Conservation (phyloP, 768 basidiomycete species). For the Pleurotus tuber-regium region DNA sequence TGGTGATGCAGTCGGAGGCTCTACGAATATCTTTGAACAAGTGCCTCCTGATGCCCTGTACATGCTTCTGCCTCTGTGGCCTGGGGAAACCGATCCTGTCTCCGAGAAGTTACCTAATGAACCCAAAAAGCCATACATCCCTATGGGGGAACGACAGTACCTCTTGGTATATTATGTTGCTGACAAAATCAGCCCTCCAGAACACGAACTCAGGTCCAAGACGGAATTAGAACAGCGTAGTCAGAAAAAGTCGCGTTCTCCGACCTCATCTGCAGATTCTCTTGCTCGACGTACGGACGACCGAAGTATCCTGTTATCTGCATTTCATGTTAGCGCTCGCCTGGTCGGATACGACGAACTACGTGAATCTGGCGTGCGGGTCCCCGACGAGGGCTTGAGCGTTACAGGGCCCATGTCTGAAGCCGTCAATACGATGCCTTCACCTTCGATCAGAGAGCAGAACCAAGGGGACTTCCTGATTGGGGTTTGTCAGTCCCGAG, state of each 20-base stretch:
- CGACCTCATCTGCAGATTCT: constrained; percentile 34
- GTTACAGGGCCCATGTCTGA: constrained; percentile 59
- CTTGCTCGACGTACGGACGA: constrained; percentile 30
- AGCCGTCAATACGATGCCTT: constrained; percentile 46
- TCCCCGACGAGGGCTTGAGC: constrained; percentile 69
- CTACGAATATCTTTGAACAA: constrained; percentile 50
- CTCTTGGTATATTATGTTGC: constrained; percentile 77
- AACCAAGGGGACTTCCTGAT: constrained; percentile 46
- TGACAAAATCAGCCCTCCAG: constrained; percentile 1
- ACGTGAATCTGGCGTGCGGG: constrained; percentile 67
- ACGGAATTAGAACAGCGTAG: constrained; percentile 15
- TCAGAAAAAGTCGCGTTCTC: constrained; percentile 13
- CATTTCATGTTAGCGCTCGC: constrained; percentile 75
- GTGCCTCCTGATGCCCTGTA: constrained; percentile 70
- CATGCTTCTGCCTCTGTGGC: constrained; percentile 87
- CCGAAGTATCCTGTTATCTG: constrained; percentile 50
- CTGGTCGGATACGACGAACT: constrained; percentile 73
- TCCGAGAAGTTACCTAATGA: constrained; percentile 18
- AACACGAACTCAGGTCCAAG: constrained; percentile 19
- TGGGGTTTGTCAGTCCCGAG: constrained; percentile 59
- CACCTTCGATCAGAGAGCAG: constrained; percentile 32
- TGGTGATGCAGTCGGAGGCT: constrained; percentile 14
- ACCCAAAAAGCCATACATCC: constrained; percentile 34
- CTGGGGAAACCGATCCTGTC: constrained; percentile 61
- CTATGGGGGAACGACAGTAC: constrained; percentile 58